Base-by-base conservation (phyloP, 805 yeast genomes). In the Cyberlindnera mycetangii region DNA sequence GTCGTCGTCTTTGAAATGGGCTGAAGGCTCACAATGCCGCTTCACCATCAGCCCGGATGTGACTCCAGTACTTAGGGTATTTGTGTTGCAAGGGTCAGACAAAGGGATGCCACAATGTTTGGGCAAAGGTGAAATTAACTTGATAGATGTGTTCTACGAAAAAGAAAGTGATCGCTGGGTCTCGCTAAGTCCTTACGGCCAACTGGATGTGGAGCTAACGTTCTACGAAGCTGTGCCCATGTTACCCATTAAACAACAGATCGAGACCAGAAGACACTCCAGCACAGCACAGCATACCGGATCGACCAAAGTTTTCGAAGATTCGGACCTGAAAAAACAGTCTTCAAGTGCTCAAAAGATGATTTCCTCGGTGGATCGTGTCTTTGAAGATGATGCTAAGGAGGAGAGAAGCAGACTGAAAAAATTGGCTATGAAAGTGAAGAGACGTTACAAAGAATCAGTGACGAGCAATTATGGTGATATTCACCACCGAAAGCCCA, bases 141-240 rank as follows among this genome's bases (percentile, higher is more conserved):
- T 55, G 30, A 32, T 47, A 14, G 52, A 54, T n/a, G 46, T 50
- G 1, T 47, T 55, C 14, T 41, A 50, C 21, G 44, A 44, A 17
- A 47, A 41, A 17, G 52, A 45, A 15, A 25, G 37, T 3, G 55
- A 51, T 17, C 44, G 41, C n/a, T 39, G 53, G 51, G 22, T 54
- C 3, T 31, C 43, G 1, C 30, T 56, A 20, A 22, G 30, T 5
- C 56, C 53, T 7, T 8, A 18, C 9, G 56, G 56, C 1, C 51
- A 42, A 17, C 22, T 58, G n/a, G 49, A 56, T 24, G 11, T 58
- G 1, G 60, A 58, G 37, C 36, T 55, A 22, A 58, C 60, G 1
- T 58, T 55, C 32, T 52, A 56, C 36, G 53, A 51, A n/a, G 31
- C 47, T 17, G 52, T 55, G 2, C 62, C 62, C 5, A 18, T 55